Percentiles rank a stretch among this genome's conserved stretches.
Conservation (phyloP, 2,329 filamentous ascomycete species). For the Trichoderma asperellum region DNA sequence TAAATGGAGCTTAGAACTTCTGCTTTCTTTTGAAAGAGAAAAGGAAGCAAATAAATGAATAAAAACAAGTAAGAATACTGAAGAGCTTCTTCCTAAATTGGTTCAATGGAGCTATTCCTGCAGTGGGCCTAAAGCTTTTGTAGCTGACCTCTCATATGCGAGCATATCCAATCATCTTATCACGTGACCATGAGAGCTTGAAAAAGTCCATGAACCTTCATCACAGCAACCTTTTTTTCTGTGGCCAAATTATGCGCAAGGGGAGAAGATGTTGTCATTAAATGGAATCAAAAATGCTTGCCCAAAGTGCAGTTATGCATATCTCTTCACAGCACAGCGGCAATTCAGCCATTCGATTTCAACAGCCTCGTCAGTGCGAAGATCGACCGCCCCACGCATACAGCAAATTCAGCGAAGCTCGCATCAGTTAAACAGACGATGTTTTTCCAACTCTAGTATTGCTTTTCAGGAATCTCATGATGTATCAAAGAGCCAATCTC, state of each 20-base stretch:
- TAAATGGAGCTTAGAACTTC: neutral
- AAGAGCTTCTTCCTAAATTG: neutral
- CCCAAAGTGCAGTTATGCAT: slow-evolving; percentile 36
- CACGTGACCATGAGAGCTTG: slow-evolving; percentile 39
- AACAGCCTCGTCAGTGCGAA: slow-evolving; percentile 31
- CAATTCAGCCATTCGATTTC: slow-evolving; percentile 29
- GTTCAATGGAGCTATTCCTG: neutral
- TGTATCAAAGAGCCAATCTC: neutral
- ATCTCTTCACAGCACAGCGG: slow-evolving; percentile 29
- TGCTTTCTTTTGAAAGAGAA: neutral
- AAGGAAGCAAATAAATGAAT: neutral
- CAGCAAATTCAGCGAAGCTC: slow-evolving; percentile 33
- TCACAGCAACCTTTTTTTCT: slow-evolving; percentile 25
- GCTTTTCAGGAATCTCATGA: slow-evolving; percentile 32
- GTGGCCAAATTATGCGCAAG: slow-evolving; percentile 32
- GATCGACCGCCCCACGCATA: slow-evolving; percentile 31
- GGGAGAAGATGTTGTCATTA: slow-evolving; percentile 42
- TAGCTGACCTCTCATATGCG: slow-evolving; percentile 30
- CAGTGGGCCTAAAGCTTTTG: slow-evolving; percentile 3
- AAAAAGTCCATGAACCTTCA: slow-evolving; percentile 34
- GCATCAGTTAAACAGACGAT: slow-evolving; percentile 34
- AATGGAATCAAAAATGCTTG: slow-evolving; percentile 42
- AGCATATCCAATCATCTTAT: slow-evolving; percentile 28
- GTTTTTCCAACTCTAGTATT: slow-evolving; percentile 39
- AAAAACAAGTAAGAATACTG: neutral